These are phyloP conservation scores for Nyctanthes arbortristis DNA, from an alignment of 257 asterid genomes.

Conservation along the genomic window DNA sequence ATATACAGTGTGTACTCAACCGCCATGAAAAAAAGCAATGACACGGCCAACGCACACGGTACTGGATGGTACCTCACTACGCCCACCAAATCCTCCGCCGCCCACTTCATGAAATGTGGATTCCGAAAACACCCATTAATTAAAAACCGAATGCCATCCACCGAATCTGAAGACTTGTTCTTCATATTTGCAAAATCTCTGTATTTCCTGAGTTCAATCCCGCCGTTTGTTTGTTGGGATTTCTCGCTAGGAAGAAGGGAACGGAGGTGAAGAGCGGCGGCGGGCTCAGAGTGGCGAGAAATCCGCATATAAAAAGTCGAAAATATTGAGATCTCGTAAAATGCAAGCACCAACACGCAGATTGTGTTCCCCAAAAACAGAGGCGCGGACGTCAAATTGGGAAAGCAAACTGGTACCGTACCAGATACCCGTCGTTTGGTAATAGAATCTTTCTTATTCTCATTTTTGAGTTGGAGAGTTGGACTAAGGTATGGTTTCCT, in stretches of 20 bases:
- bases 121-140: not conserved
- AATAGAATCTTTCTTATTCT: too few relatives aligned
- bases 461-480: too few relatives aligned
- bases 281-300: not conserved
- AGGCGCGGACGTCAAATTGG: not conserved
- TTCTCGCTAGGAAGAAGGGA: constrained; percentile 23
- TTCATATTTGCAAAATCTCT: constrained; percentile 26
- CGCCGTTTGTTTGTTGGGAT: constrained; percentile 24
- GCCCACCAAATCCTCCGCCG: constrained; percentile 36
- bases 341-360: not conserved
- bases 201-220: not conserved
- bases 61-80: constrained; percentile 55
- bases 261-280: constrained; percentile 38
- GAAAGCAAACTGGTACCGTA: not conserved
- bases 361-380: not conserved
- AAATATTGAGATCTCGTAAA: not conserved
- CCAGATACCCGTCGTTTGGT: too few relatives aligned
- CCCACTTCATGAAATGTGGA: constrained; percentile 54
- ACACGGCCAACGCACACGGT: constrained; percentile 53
- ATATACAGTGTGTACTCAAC: constrained; percentile 67
- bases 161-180: constrained; percentile 18
- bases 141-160: too few relatives aligned
- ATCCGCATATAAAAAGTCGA: constrained; percentile 7
- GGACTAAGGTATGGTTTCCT: too few relatives aligned
- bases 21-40: constrained; percentile 57